These are phyloP conservation scores for Fusarium tupiense DNA, from an alignment of 2,329 filamentous ascomycete species.

Conservation along the genomic window DNA sequence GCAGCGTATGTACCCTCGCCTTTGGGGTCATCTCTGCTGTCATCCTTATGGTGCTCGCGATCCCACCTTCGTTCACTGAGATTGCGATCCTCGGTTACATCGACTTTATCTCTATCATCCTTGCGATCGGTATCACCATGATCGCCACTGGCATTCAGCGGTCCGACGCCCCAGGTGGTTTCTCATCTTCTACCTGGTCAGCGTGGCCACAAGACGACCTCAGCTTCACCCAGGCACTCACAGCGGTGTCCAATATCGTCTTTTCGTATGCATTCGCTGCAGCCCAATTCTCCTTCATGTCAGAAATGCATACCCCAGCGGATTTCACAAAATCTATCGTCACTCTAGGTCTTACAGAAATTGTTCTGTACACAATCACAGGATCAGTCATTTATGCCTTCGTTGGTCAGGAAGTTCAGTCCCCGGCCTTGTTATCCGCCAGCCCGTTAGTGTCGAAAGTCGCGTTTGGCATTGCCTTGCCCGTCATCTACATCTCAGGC, in stretches of 20 bases:
- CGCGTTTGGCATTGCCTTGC: conserved; percentile 74
- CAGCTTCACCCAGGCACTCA: conserved; percentile 64
- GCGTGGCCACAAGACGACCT: conserved; percentile 56
- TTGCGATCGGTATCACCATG: conserved; percentile 73
- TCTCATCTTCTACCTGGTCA: conserved; percentile 51
- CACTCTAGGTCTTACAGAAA: conserved; percentile 69
- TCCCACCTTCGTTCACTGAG: conserved; percentile 59
- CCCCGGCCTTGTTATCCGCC: conserved; percentile 74
- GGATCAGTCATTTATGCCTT: conserved; percentile 75
- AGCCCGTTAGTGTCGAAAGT: conserved; percentile 68
- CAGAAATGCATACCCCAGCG: conserved; percentile 60
- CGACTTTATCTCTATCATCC: conserved; percentile 69
- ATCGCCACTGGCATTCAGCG: conserved; percentile 66
- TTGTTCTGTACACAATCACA: conserved; percentile 71
- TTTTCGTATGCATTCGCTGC: conserved; percentile 71
- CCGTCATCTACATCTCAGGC: conserved; percentile 78
- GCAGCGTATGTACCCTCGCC: conserved; percentile 58
- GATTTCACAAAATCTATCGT: conserved; percentile 65
- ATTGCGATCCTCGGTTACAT: conserved; percentile 61
- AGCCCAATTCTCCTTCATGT: conserved; percentile 62
- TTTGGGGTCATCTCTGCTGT: conserved; percentile 58
- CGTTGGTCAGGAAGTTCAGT: conserved; percentile 69
- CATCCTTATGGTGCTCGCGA: conserved; percentile 55
- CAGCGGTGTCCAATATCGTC: conserved; percentile 72
- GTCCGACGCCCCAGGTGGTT: conserved; percentile 43